These are phyloP conservation scores for Avena sativa DNA, from an alignment of 176 grass and related monocot genomes.

Conservation along the genomic window DNA sequence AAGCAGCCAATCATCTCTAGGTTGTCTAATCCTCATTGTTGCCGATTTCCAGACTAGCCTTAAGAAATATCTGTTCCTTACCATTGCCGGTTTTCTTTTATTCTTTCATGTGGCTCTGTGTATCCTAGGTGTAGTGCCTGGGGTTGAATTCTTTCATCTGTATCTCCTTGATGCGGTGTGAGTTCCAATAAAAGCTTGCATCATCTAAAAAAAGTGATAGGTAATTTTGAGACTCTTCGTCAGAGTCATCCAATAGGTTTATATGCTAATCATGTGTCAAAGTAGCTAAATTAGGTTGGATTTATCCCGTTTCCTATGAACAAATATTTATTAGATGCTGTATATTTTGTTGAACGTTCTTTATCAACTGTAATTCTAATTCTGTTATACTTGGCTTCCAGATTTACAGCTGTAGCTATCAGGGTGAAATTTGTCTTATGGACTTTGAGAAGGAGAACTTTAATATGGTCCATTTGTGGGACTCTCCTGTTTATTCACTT, in stretches of 20 bases:
- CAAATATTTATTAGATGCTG: neutral
- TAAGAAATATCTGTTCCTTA: neutral
- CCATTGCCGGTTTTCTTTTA: neutral
- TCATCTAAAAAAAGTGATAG: conserved; percentile 2
- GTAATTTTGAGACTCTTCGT: neutral
- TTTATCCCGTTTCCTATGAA: neutral
- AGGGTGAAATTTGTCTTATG: conserved; percentile 65
- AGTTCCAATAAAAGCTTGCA: neutral
- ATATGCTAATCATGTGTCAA: neutral
- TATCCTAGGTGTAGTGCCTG: neutral
- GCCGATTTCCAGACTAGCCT: neutral
- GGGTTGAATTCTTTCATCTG: neutral
- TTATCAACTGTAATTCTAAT: neutral
- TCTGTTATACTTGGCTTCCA: conserved; percentile 36
- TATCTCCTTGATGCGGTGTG: neutral
- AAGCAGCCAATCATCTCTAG: neutral
- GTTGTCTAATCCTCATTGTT: conserved; percentile 4
- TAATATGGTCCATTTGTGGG: conserved; percentile 52
- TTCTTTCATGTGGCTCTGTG: neutral
- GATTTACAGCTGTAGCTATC: conserved; percentile 66
- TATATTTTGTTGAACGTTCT: neutral
- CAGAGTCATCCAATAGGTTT: neutral
- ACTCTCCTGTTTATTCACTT: conserved; percentile 43
- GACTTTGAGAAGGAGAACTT: conserved; percentile 61
- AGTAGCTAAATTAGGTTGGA: neutral